Conservation (phyloP, 495 filamentous ascomycete genomes). For the Bathelium albidoporum region DNA sequence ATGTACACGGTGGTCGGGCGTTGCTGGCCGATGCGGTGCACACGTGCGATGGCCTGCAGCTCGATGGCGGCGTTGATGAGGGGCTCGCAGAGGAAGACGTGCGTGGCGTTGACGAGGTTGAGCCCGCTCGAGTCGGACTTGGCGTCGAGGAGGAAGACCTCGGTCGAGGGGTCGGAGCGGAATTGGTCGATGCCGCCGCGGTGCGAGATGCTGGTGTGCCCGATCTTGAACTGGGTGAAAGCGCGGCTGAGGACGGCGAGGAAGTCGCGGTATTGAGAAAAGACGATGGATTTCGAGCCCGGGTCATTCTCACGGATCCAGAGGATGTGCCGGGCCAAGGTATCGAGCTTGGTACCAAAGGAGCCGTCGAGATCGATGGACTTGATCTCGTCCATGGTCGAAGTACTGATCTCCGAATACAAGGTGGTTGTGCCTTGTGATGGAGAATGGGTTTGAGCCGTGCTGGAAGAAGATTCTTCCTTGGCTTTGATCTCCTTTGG, state of each 20-base stretch:
- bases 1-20: slow-evolving; percentile 88
- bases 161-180: slow-evolving; percentile 59
- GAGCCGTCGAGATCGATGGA: slow-evolving; percentile 64
- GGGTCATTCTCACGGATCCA: slow-evolving; percentile 80
- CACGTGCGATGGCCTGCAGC: slow-evolving; percentile 84
- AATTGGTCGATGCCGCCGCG: slow-evolving; percentile 60
- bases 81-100: slow-evolving; percentile 92
- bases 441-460: slow-evolving; percentile 17
- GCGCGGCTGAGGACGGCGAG: slow-evolving; percentile 61
- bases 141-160: slow-evolving; percentile 83
- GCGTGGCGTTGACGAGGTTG: slow-evolving; percentile 82
- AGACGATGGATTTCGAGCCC: slow-evolving; percentile 80
- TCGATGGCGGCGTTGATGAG: slow-evolving; percentile 87
- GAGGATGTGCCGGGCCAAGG: slow-evolving; percentile 65
- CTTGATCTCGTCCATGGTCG: slow-evolving; percentile 68
- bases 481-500: slow-evolving; percentile 59
- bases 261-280: slow-evolving; percentile 79
- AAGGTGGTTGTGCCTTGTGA: slow-evolving; percentile 37
- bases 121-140: slow-evolving; percentile 78
- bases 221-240: slow-evolving; percentile 58
- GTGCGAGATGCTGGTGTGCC: slow-evolving; percentile 45
- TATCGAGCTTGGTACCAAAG: slow-evolving; percentile 86
- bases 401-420: slow-evolving; percentile 63
- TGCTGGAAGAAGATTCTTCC: slow-evolving; percentile 42
- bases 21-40: slow-evolving; percentile 86